Base-by-base conservation (phyloP, 768 basidiomycete species). In the Galerina marginata region DNA sequence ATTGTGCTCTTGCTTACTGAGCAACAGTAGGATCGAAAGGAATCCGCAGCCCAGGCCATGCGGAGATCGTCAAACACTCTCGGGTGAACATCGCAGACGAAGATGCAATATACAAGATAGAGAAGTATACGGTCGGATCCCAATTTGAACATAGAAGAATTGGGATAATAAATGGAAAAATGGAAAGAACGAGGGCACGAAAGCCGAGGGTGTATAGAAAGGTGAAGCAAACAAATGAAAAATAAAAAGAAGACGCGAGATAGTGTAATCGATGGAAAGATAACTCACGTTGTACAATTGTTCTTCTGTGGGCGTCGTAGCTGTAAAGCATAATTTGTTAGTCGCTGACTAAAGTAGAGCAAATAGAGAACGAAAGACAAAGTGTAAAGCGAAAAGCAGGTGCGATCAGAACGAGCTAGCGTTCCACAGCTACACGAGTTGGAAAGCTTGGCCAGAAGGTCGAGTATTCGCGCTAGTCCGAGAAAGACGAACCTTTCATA, bases 401-500 rank as follows among this genome's bases (percentile, higher is more conserved):
- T 9, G 26, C 43, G 29, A 61, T 61, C 60, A 61, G 60, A 61
- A 61, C 39, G 58, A 40, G 37, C 26, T 38, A 54, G 51, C 26
- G 55, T 15, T 43, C 39, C 49, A 47, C 47, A 43, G 61, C 51
- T 62, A 40, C 60, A 23, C 56, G 53, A 56, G 56, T 54, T 14
- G 54, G n/a, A 20, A 29, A 56, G 23, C 25, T 54, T 49, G 56
- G 43, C 61, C 47, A 57, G 36, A 52, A 58, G 51, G 45, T 40
- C 47, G 38, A 37, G 54, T 43, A 42, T 61, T 33, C 33, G 33
- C 39, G 44, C 56, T 58, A 58, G 61, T 54, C 60, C 56, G 63
- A 60, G 45, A 61, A 55, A 48, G 59, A 61, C 79, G 74, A 69
- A 87, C 87, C 81, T 74, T 80, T 85, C 87, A 89, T 89, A 56